Evolutionary conservation across 164 flowering plant species (phyloP), one percentile per base, ranked within the genome.

Genomic region (Vitis labrusca): DNA sequence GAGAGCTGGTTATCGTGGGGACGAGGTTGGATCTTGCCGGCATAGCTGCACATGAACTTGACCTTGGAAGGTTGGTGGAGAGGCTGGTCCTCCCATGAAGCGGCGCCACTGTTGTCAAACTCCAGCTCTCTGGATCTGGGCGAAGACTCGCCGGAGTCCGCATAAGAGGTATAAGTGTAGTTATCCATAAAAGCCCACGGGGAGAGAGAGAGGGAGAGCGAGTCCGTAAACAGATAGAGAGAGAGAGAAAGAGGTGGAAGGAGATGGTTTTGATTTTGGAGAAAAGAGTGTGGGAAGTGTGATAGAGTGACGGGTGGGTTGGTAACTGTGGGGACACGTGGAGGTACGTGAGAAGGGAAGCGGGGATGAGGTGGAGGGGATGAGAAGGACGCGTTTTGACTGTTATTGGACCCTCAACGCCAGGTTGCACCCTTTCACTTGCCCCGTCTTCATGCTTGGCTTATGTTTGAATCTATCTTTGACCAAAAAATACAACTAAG

Each of bases 11-110:
- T 85, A 63, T 85, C 91, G 62, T 85, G 86, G 0, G 89, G 80
- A 2, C 91, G 80, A 3, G 91, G 91, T 15, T 79, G 87, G 76
- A 87, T 84, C 77, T 85, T 85, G 29, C 91, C 91, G 52, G 87
- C 88, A 54, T 84, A 87, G 75, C 88, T 85, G 74, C 87, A 85
- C 86, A 87, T 82, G 72, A 87, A 82, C 81, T 85, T 87, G 44
- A 69, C 87, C 61, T 79, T 83, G 73, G 71, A 75, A 9, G 75
- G 68, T 0, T 76, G 63, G 6, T 64, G 72, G 53, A 52, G 78
- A n/a, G 53, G 66, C 16, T 76, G 72, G 17, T 83, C 89, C 68
- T 86, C 88, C 85, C 87, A 85, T 9, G 89, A 37, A 37, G 83
- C 55, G 84, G 71, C 6, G 83, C 76, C 44, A 37, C 44, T 37